Conservation (phyloP, 352 stramenopile species). For the Pythium biforme region DNA sequence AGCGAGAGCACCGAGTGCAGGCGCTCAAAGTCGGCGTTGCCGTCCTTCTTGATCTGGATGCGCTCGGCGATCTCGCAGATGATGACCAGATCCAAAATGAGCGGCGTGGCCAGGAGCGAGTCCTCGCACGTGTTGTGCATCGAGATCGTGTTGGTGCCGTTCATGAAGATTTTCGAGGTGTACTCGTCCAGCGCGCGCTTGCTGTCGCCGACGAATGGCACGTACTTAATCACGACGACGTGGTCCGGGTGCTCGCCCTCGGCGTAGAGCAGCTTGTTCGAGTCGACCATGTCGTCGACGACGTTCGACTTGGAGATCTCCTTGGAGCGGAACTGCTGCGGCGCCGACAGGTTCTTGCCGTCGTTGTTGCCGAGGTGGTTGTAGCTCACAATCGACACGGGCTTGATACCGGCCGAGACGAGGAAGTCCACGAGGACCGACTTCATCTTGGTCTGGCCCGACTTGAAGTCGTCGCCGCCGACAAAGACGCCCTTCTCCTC, state of each 20-base stretch:
- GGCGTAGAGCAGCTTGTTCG: constrained; percentile 97
- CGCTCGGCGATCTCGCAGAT: constrained; percentile 97
- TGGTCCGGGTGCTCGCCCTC: constrained; percentile 99
- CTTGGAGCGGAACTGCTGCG: constrained; percentile 99
- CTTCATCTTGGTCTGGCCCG: constrained; percentile 99
- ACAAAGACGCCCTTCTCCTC: constrained; percentile 96
- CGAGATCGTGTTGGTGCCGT: constrained; percentile 99
- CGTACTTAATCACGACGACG: constrained; percentile 99
- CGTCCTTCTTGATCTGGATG: constrained; percentile 94
- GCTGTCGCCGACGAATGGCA: constrained; percentile 98
- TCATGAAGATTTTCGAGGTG: constrained; percentile 99
- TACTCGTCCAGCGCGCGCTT: constrained; percentile 99
- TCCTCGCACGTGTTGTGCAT: constrained; percentile 99
- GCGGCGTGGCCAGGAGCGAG: constrained; percentile 95
- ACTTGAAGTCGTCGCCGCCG: constrained; percentile 99
- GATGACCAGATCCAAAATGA: constrained; percentile 99
- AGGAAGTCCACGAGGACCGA: constrained; percentile 99
- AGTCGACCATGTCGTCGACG: constrained; percentile 98
- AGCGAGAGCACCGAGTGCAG: constrained; percentile 98
- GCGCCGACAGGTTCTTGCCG: constrained; percentile 98
- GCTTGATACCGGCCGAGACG: constrained; percentile 98
- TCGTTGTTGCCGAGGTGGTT: constrained; percentile 99
- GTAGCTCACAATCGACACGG: constrained; percentile 98
- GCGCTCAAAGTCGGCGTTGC: constrained; percentile 86
- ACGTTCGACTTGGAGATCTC: constrained; percentile 99